Base-by-base conservation (phyloP, 495 filamentous ascomycete species). In the Neurospora sp. region DNA sequence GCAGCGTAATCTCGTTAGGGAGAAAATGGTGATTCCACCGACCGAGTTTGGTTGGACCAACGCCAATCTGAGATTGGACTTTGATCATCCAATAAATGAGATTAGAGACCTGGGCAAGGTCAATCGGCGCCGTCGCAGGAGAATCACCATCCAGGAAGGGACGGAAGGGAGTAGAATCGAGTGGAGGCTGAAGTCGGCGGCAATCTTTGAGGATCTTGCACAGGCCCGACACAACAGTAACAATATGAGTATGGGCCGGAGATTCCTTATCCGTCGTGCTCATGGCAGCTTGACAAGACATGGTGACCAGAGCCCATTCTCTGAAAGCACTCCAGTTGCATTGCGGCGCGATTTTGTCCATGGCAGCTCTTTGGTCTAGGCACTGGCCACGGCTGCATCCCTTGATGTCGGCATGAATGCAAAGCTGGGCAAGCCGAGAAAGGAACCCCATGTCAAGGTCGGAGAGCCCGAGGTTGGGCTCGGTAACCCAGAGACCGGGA, bases 41-140 rank as follows among this genome's bases (percentile, higher is more conserved):
- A 45, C 42, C 42, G 42, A 45, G 7, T 21, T 11, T 10, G 42
- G 3, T 5, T 10, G 43, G 69, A 21, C 73, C 73, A 19, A 74
- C 39, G 5, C 69, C 73, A 8, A 71, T 24, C 8, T 39, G 11
- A 19, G 70, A 38, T 39, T 74, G 73, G 48, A 74, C 59, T 38
- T 31, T 71, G 8, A 5, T 45, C 42, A 45, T 72, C 71, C 71
- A 72, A 28, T 72, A 72, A 0, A 69, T 69, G 36, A 72, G 43
- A 37, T 72, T 39, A 0, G 28, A 66, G 31, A 72, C 71, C 15
- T 38, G 15, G 45, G 31, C 48, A 0, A 72, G 19, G 11, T 69
- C 11, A 31, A 70, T 45, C 42, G 0, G 3, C 0, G 43, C 3
- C 19, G 0, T 21, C 0, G 19, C 2, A 3, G 19, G 2, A 2